Conservation (phyloP, 169 alveolate species). For the Plasmodium vinckei region DNA sequence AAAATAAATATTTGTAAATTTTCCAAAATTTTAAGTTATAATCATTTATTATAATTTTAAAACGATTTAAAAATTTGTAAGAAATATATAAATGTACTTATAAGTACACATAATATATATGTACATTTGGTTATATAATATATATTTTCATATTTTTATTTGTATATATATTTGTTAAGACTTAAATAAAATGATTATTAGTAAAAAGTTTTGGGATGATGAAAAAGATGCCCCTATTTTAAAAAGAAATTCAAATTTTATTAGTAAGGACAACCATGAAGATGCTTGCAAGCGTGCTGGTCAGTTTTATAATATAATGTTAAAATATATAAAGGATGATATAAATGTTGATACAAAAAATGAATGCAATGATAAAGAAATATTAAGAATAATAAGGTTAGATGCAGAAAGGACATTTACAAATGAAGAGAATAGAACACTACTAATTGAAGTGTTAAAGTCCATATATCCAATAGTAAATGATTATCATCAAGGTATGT, state of each 20-base stretch:
- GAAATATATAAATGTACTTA: too few relatives aligned
- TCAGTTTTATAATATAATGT: conserved; percentile 68
- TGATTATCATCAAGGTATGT: conserved; percentile 88
- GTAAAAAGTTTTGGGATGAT: conserved; percentile 74
- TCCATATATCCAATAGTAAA: conserved; percentile 80
- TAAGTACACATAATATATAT: too few relatives aligned
- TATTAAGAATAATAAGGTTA: conserved; percentile 79
- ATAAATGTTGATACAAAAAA: conserved; percentile 51
- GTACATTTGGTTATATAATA: too few relatives aligned
- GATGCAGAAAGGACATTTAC: conserved; percentile 86
- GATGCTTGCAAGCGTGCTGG: conserved; percentile 69
- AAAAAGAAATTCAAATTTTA: conserved; percentile 65
- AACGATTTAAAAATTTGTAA: too few relatives aligned
- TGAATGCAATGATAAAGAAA: conserved; percentile 76
- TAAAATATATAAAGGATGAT: conserved; percentile 75
- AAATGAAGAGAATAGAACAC: conserved; percentile 74
- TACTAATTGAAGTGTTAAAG: conserved; percentile 73
- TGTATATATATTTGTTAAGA: too few relatives aligned
- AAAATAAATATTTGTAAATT: too few relatives aligned
- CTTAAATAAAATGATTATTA: conserved; percentile 48
- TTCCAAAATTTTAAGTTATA: too few relatives aligned
- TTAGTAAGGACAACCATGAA: conserved; percentile 53
- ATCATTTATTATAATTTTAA: too few relatives aligned
- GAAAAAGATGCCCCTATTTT: conserved; percentile 77
- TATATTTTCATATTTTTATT: too few relatives aligned